Evolutionary conservation across 1,284 basidiomycete species (phyloP), one percentile per base, ranked within the genome.

Genomic region (Boletus sp.): DNA sequence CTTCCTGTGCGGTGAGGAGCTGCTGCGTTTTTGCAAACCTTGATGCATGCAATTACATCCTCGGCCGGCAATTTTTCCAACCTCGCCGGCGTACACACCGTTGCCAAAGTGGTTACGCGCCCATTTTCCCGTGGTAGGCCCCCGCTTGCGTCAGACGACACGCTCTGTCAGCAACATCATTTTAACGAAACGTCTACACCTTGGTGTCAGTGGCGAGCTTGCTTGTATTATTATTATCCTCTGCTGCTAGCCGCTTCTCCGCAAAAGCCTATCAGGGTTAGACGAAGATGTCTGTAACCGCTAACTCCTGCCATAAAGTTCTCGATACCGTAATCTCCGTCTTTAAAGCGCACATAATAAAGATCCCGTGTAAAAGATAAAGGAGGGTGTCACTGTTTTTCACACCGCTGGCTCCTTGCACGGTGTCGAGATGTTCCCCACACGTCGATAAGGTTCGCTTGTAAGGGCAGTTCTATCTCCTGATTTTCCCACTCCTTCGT

Each of bases 281-380:
- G 58, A 46, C 50, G 49, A 57, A 51, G 39, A 42, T 13, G 39
- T 29, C 38, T 29, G 37, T 44, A 26, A 50, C 54, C 65, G 65
- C 50, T 65, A 65, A 63, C 62, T 49, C 62, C 64, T 53, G 45
- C 30, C 30, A 33, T 38, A 37, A 40, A 48, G 49, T 41, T 48
- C 50, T 51, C 34, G 64, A 52, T 61, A 62, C 63, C 63, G 63
- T 64, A 65, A 65, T 65, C 63, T 69, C 63, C 63, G 63, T 60
- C 38, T 48, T 51, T 40, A 26, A 57, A 46, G 52, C 50, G 48
- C 49, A 53, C 6, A 22, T 37, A 38, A 44, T 33, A 50, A 52
- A 55, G 54, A 55, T 65, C 45, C 38, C 51, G 49, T 42, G 48
- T 38, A 32, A 41, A 36, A 13, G 41, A 46, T 40, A 45, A 42